Conservation (phyloP, 2,329 filamentous ascomycete genomes). For the Tolypocladium paradoxum region DNA sequence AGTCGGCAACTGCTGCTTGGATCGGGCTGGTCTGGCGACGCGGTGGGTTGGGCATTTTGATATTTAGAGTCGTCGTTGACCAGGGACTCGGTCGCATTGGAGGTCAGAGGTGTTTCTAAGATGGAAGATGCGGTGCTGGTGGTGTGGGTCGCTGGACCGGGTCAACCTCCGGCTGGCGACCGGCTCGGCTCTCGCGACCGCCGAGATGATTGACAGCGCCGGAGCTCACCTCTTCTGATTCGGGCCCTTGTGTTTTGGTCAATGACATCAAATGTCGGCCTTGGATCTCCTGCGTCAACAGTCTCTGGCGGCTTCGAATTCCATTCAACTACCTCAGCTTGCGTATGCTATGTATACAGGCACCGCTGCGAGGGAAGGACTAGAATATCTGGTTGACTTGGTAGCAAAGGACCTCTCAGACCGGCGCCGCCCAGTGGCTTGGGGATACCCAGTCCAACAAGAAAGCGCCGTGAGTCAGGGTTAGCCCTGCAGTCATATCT, state of each 20-base stretch:
- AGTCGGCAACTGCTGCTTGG: slow-evolving; percentile 17
- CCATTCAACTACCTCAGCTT: too few species aligned
- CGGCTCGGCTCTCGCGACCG: background rate
- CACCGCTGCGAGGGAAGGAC: background rate
- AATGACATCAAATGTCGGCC: too few species aligned
- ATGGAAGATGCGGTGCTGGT: background rate
- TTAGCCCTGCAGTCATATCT: too few species aligned
- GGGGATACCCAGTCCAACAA: too few species aligned
- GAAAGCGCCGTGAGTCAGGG: too few species aligned
- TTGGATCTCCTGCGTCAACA: too few species aligned
- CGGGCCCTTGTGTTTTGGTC: background rate
- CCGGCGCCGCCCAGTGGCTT: background rate
- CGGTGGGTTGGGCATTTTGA: slow-evolving; percentile 15
- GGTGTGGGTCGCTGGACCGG: background rate
- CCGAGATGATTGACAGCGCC: background rate
- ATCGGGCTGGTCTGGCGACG: slow-evolving; percentile 17
- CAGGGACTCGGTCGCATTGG: background rate
- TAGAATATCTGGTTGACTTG: background rate
- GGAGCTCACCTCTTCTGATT: background rate
- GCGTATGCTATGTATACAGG: background rate
- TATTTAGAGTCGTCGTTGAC: background rate
- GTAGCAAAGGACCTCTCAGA: background rate
- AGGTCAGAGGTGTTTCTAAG: background rate
- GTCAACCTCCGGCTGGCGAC: background rate
- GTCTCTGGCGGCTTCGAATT: too few species aligned